These are phyloP conservation scores for Bipolaris oryzae DNA, from an alignment of 2,329 filamentous ascomycete genomes.

Conservation along the genomic window DNA sequence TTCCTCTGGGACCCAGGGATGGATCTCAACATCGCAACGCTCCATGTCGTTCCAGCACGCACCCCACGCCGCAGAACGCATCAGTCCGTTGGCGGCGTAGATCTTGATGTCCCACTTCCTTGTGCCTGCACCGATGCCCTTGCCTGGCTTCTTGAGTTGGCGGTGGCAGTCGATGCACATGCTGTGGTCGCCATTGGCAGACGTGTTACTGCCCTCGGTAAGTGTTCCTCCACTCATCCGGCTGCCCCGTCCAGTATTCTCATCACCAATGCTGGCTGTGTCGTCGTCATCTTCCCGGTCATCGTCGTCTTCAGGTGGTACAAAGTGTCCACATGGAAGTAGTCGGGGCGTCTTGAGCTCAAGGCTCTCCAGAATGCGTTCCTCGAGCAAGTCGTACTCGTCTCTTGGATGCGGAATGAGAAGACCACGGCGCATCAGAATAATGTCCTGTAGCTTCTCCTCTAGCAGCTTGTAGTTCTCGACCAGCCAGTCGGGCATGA, in stretches of 20 bases:
- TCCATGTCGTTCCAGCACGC: slow-evolving; percentile 99
- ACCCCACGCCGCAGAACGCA: slow-evolving; percentile 89
- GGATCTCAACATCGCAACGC: slow-evolving; percentile 91
- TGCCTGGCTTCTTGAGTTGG: slow-evolving; percentile 45
- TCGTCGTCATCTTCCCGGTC: slow-evolving; percentile 50
- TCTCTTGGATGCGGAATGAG: slow-evolving; percentile 78
- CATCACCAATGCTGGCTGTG: slow-evolving; percentile 43
- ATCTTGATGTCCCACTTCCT: slow-evolving; percentile 80
- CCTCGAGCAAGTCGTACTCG: slow-evolving; percentile 80
- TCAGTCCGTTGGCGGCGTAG: slow-evolving; percentile 92
- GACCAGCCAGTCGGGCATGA: slow-evolving; percentile 57
- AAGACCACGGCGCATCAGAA: slow-evolving; percentile 71
- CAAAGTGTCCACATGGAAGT: slow-evolving; percentile 77
- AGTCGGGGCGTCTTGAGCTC: slow-evolving; percentile 74
- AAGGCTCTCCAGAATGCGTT: slow-evolving; percentile 74
- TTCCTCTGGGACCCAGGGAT: slow-evolving; percentile 69
- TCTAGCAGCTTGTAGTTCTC: slow-evolving; percentile 71
- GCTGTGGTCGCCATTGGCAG: slow-evolving; percentile 39
- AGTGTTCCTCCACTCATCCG: slow-evolving; percentile 46
- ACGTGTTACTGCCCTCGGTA: slow-evolving; percentile 36
- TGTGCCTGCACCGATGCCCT: slow-evolving; percentile 47
- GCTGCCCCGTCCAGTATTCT: slow-evolving; percentile 42
- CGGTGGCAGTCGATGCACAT: slow-evolving; percentile 58
- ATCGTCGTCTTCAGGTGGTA: slow-evolving; percentile 48
- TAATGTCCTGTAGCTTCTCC: slow-evolving; percentile 73